Evolutionary conservation across 352 stramenopile genomes (phyloP).

Genomic region (Pythium volutum): DNA sequence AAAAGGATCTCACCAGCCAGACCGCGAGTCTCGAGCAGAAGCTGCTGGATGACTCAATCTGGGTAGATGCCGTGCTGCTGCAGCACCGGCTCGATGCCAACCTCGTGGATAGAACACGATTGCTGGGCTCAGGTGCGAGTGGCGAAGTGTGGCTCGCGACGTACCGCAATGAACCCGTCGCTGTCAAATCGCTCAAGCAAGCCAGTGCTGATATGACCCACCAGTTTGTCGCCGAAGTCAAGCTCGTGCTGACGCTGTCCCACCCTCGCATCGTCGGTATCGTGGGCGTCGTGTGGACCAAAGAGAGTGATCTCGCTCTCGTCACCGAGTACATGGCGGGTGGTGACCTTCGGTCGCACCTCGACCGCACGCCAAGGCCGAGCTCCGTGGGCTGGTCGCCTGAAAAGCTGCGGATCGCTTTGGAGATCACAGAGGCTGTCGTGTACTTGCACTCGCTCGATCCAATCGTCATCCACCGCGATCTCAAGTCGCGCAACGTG

Average conservation of each 20-base stretch:
- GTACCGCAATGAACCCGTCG: constrained; percentile 6
- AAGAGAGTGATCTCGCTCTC: too few species aligned
- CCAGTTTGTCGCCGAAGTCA: constrained; percentile 17
- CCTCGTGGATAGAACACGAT: background rate
- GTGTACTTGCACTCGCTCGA: too few species aligned
- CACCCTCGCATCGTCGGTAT: constrained; percentile 17
- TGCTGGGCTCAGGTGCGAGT: constrained; percentile 14
- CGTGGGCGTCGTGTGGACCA: too few species aligned
- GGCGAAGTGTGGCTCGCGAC: constrained; percentile 24
- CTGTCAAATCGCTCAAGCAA: constrained; percentile 12
- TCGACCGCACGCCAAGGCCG: too few species aligned
- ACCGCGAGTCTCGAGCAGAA: background rate
- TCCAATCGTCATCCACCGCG: too few species aligned
- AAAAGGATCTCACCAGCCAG: background rate
- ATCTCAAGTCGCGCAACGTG: constrained; percentile 43
- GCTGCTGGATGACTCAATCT: constrained; percentile 4
- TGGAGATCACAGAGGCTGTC: too few species aligned
- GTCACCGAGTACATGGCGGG: too few species aligned
- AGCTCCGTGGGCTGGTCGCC: too few species aligned
- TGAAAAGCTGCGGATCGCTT: too few species aligned
- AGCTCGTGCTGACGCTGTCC: constrained; percentile 6
- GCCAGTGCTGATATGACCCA: background rate
- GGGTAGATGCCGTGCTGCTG: background rate
- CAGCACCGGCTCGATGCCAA: constrained; percentile 5
- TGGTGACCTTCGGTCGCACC: too few species aligned